Evolutionary conservation across 176 grass and related monocot genomes (phyloP), one percentile per base, ranked within the genome.

Genomic region (Pontederia paniculata): DNA sequence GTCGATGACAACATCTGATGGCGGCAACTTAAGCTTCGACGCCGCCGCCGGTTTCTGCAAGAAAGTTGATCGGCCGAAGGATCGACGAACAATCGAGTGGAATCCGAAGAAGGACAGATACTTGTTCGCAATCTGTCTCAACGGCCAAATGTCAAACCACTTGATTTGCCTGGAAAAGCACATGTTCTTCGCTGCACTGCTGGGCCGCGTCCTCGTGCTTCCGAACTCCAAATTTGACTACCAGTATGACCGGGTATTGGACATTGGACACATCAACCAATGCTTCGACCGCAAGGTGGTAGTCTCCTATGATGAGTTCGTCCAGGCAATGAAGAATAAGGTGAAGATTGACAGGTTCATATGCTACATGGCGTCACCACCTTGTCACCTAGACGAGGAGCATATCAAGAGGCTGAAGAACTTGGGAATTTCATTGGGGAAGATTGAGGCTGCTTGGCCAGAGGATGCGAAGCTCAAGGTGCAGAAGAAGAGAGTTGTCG

Each of bases 151-250:
- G 86, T 98, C 93, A 19, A 98, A 98, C 77, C 93, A 98, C 45
- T 57, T 98, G 74, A 91, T 98, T 54, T 98, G 93, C 73, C 69
- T 98, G 69, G 93, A 98, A 77, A 98, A 98, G 71, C 86, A 98
- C 77, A 98, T 98, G 86, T 91, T 98, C 72, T 80, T 98, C 17
- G 83, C 93, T 0, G 93, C 93, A 1, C 73, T 98, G 12, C 93
- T 98, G 2, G 75, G 82, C 41, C 82, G 93, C 43, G 67, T 66
- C 42, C 57, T 98, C 70, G 69, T 98, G 44, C 50, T 98, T 28
- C 93, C 93, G 15, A 98, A 74, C 69, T 47, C 88, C 60, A 98
- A 98, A 73, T 23, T 77, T 0, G 93, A 98, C 75, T 91, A 88
- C 37, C 71, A 77, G 23, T 98, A 88, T 42, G 77, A 89, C 50